Conservation (phyloP, 768 basidiomycete species). For the Tephrocybe rancida region DNA sequence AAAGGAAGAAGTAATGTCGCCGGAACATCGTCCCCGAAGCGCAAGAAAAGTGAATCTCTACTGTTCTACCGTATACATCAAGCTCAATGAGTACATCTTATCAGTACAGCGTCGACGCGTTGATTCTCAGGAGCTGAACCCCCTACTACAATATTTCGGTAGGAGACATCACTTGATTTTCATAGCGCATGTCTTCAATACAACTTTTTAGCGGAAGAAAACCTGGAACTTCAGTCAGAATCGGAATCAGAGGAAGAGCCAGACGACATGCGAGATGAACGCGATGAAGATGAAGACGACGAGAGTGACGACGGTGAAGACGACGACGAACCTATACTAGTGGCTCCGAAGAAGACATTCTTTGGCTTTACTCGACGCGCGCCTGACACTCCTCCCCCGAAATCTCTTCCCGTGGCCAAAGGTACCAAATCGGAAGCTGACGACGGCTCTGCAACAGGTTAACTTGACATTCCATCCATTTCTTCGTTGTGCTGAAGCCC, state of each 20-base stretch:
- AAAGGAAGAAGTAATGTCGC: slow-evolving; percentile 14
- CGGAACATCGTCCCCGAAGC: background rate
- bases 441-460: slow-evolving; percentile 42
- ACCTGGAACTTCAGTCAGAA: slow-evolving; percentile 54
- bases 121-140: slow-evolving; percentile 34
- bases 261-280: slow-evolving; percentile 10
- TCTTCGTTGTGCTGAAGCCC: background rate
- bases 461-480: background rate
- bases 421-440: slow-evolving; percentile 6
- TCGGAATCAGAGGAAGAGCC: slow-evolving; percentile 41
- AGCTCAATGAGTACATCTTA: background rate
- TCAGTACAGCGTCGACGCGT: slow-evolving; percentile 3
- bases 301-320: slow-evolving; percentile 24
- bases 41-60: slow-evolving; percentile 3
- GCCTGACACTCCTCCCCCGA: slow-evolving; percentile 2
- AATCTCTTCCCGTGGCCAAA: background rate
- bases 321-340: slow-evolving; percentile 22
- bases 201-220: slow-evolving; percentile 28
- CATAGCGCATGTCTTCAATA: background rate
- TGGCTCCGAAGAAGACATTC: slow-evolving; percentile 27
- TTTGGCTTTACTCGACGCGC: slow-evolving; percentile 15
- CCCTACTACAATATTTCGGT: slow-evolving; percentile 55
- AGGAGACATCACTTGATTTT: slow-evolving; percentile 13
- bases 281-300: slow-evolving; percentile 19
- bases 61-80: background rate